A percentile compares a stretch with the other conserved stretches of the same genome.
These are phyloP conservation scores for Corchorus olitorius DNA, from an alignment of 345 rosid species.

Conservation along the genomic window DNA sequence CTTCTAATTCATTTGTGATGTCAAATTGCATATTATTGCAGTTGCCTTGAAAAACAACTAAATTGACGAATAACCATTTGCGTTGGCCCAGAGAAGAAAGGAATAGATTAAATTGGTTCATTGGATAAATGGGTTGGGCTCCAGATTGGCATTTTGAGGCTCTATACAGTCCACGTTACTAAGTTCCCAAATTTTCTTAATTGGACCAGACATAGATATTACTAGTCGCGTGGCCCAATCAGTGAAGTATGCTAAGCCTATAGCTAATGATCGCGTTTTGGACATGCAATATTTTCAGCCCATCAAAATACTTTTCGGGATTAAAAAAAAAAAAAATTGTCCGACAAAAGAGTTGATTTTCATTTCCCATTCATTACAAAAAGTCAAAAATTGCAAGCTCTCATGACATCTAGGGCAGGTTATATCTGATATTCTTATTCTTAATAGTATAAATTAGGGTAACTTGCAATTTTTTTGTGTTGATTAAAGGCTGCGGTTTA, in stretches of 20 bases:
- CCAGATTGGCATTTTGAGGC: neutral
- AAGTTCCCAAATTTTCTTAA: neutral
- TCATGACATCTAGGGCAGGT: neutral
- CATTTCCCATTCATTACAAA: neutral
- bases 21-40: too few species aligned
- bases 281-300: neutral
- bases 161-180: neutral
- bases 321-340: neutral
- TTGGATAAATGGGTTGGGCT: neutral
- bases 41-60: too few species aligned
- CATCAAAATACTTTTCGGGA: neutral
- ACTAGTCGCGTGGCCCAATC: neutral
- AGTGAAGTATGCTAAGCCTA: too few species aligned
- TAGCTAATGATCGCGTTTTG: too few species aligned
- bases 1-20: too few species aligned
- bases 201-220: neutral
- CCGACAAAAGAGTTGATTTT: neutral
- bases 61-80: too few species aligned
- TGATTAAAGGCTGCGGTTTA: neutral
- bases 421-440: neutral
- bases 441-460: too few species aligned
- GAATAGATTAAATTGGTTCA: too few species aligned
- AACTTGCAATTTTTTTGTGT: neutral
- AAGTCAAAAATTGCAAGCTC: neutral
- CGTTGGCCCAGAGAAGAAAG: too few species aligned